These are phyloP conservation scores for Kandelia obovata DNA, from an alignment of 345 rosid species.

Conservation along the genomic window DNA sequence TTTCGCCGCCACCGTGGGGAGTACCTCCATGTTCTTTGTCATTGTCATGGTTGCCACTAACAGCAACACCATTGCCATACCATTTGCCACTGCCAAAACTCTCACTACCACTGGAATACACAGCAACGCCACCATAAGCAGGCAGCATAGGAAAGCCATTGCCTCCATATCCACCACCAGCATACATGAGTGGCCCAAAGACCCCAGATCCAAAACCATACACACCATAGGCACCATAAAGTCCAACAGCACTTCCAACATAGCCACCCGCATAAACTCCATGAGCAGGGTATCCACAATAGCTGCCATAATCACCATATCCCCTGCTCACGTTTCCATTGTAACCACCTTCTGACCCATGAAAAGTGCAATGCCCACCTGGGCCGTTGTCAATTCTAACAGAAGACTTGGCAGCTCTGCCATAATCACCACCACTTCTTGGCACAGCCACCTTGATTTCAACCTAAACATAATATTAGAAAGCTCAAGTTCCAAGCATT, in stretches of 20 bases:
- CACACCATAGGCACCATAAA: conserved; percentile 44
- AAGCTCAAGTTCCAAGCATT: background rate
- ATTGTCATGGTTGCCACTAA: conserved; percentile 10
- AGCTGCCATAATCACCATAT: conserved; percentile 24
- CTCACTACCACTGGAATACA: conserved; percentile 9
- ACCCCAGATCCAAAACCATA: conserved; percentile 48
- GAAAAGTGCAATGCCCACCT: conserved; percentile 15
- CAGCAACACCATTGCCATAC: conserved; percentile 11
- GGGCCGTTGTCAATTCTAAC: conserved; percentile 7
- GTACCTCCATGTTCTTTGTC: conserved; percentile 16
- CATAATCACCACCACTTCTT: conserved; percentile 18
- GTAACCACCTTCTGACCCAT: conserved; percentile 10
- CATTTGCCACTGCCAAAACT: conserved; percentile 7
- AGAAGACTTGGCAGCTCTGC: conserved; percentile 24
- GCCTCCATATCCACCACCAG: conserved; percentile 29
- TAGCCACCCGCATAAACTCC: conserved; percentile 42
- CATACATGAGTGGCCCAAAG: conserved; percentile 38
- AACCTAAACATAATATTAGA: conserved; percentile 16
- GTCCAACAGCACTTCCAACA: conserved; percentile 35
- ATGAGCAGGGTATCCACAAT: conserved; percentile 40
- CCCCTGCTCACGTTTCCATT: conserved; percentile 25
- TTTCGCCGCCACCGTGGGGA: conserved; percentile 12
- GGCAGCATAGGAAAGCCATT: conserved; percentile 9
- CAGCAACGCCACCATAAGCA: conserved; percentile 14
- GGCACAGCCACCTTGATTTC: conserved; percentile 35